Conservation (phyloP, 495 filamentous ascomycete species). For the Articulospora tetracladia region DNA sequence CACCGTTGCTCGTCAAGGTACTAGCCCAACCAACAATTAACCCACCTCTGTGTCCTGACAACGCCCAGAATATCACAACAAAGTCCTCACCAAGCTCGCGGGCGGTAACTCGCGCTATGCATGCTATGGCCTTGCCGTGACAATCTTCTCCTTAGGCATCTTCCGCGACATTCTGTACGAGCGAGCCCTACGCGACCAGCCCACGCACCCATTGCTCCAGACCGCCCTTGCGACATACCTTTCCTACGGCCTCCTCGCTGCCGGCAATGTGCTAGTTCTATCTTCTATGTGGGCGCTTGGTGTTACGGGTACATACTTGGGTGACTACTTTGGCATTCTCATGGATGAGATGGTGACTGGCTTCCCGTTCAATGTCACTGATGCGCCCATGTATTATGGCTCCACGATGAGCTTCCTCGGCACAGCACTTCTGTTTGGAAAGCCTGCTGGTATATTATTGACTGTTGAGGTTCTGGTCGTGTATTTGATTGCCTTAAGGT, state of each 20-base stretch:
- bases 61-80: conserved; percentile 83
- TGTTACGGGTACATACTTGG: conserved; percentile 92
- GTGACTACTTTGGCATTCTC: conserved; percentile 97
- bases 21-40: conserved; percentile 5
- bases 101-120: conserved; percentile 72
- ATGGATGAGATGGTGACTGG: conserved; percentile 91
- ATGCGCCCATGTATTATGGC: conserved; percentile 95
- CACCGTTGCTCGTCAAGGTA: conserved; percentile 66
- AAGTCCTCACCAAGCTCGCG: conserved; percentile 82
- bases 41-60: not conserved
- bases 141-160: conserved; percentile 89
- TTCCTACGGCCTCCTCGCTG: conserved; percentile 63
- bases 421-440: conserved; percentile 81
- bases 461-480: conserved; percentile 70
- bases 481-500: conserved; percentile 80
- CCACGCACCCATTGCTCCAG: conserved; percentile 61
- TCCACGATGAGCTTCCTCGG: conserved; percentile 89
- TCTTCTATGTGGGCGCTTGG: conserved; percentile 90
- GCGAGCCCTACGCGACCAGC: conserved; percentile 72
- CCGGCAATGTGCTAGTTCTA: conserved; percentile 82
- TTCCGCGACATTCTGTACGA: conserved; percentile 78
- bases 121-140: conserved; percentile 84
- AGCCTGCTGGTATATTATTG: conserved; percentile 80
- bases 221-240: conserved; percentile 45
- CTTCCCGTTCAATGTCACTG: conserved; percentile 93